phyloP scores from a whole-genome alignment of 2,329 filamentous ascomycete species.

The Phoma sp. region DNA sequence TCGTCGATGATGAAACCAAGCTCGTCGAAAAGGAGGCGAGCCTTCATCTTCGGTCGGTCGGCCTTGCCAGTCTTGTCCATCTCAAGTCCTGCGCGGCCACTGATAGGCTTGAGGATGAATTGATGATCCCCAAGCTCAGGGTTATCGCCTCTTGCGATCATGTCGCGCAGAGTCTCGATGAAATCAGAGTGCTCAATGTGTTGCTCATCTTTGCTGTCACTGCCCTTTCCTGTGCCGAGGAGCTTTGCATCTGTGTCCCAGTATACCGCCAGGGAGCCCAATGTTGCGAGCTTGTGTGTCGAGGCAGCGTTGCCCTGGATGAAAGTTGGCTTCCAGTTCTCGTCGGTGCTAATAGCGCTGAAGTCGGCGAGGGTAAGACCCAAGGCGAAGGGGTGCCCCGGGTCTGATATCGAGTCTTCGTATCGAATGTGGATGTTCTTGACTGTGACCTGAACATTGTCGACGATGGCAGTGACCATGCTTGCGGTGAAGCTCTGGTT shows the following conservation, averaged over 20 bases:
- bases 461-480: conserved; percentile 93
- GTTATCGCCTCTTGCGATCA: conserved; percentile 78
- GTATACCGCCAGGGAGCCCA: conserved; percentile 90
- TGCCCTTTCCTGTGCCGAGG: conserved; percentile 81
- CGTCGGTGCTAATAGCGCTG: conserved; percentile 94
- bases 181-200: conserved; percentile 76
- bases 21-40: conserved; percentile 91
- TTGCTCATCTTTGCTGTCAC: conserved; percentile 65
- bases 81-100: conserved; percentile 91
- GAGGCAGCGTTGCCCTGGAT: conserved; percentile 84
- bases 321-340: conserved; percentile 93
- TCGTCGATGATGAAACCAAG: conserved; percentile 98
- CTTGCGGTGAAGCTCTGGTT: conserved; percentile 98
- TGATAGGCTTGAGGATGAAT: conserved; percentile 95
- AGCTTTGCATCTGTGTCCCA: conserved; percentile 96
- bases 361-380: conserved; percentile 94
- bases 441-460: conserved; percentile 96
- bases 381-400: conserved; percentile 92
- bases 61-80: conserved; percentile 89
- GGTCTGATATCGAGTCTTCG: conserved; percentile 94
- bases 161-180: conserved; percentile 75
- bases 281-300: conserved; percentile 91
- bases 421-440: conserved; percentile 99
- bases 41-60: conserved; percentile 85
- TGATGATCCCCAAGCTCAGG: conserved; percentile 71